Evolutionary conservation across 2,329 filamentous ascomycete species (phyloP).

Genomic region (Exserohilum turcica): DNA sequence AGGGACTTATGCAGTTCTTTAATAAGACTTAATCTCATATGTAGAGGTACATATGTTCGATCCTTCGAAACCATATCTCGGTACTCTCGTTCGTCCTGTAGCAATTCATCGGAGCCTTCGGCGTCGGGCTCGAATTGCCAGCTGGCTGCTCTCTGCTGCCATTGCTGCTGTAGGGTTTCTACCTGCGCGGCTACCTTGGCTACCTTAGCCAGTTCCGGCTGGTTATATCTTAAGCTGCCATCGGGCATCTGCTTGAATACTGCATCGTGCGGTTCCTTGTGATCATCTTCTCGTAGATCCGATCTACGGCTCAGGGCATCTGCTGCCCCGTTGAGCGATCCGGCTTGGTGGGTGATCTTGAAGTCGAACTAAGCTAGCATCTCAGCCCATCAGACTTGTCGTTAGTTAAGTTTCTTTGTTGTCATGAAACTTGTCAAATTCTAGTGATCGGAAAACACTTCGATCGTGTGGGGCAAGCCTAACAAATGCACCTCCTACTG

Average conservation of each 20-base stretch:
- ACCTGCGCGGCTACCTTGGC: background rate
- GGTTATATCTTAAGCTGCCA: background rate
- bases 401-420: conserved; percentile 3
- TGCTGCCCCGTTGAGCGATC: background rate
- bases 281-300: background rate
- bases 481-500: too few relatives aligned
- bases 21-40: background rate
- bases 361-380: conserved; percentile 4
- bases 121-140: background rate
- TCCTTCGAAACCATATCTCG: background rate
- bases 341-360: conserved; percentile 1
- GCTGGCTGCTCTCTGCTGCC: background rate
- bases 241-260: background rate
- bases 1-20: background rate
- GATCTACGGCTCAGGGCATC: background rate
- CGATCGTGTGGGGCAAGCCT: too few relatives aligned
- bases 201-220: background rate
- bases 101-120: background rate
- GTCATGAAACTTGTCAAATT: conserved; percentile 8
- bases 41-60: background rate
- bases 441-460: conserved; percentile 20
- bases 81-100: background rate
- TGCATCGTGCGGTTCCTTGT: background rate
- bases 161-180: background rate
- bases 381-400: conserved; percentile 1